Percentiles rank a stretch among this genome's conserved stretches.
These are phyloP conservation scores for Alternaria angustiovoidea DNA, from an alignment of 2,329 filamentous ascomycete genomes.

Conservation along the genomic window DNA sequence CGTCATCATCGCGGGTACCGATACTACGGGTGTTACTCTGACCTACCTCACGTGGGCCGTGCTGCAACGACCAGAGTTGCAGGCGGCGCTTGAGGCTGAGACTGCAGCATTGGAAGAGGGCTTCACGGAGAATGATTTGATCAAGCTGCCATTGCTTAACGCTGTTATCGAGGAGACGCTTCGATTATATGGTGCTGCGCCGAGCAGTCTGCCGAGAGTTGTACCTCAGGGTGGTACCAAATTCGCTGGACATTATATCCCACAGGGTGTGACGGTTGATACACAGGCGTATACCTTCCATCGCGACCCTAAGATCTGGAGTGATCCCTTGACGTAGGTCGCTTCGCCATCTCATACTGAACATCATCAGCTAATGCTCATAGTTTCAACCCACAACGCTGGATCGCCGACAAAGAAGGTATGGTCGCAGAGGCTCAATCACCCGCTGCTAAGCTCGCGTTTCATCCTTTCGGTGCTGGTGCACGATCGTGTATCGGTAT, in stretches of 20 bases:
- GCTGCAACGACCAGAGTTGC: conserved; percentile 31
- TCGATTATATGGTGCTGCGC: conserved; percentile 48
- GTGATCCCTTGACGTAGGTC: conserved; percentile 36
- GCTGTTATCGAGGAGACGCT: conserved; percentile 53
- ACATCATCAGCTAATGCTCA: not conserved
- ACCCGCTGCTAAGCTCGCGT: conserved; percentile 59
- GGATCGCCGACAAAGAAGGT: conserved; percentile 35
- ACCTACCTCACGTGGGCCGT: conserved; percentile 49
- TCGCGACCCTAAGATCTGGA: conserved; percentile 45
- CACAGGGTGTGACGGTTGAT: conserved; percentile 48
- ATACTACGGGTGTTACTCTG: conserved; percentile 46
- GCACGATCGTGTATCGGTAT: conserved; percentile 74
- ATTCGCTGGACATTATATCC: conserved; percentile 48
- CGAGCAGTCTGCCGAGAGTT: conserved; percentile 48
- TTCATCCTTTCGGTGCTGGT: conserved; percentile 74
- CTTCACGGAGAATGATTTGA: conserved; percentile 44
- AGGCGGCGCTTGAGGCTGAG: conserved; percentile 33
- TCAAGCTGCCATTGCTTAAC: conserved; percentile 45
- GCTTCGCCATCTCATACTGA: too few species aligned
- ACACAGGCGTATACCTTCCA: conserved; percentile 54
- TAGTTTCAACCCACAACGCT: conserved; percentile 48
- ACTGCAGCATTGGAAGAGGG: conserved; percentile 22
- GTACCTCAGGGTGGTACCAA: conserved; percentile 47
- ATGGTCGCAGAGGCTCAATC: conserved; percentile 34
- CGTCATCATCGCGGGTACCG: conserved; percentile 47